Conservation (phyloP, 371 early-diverging fungal genomes). For the Lichtheimia ornata region DNA sequence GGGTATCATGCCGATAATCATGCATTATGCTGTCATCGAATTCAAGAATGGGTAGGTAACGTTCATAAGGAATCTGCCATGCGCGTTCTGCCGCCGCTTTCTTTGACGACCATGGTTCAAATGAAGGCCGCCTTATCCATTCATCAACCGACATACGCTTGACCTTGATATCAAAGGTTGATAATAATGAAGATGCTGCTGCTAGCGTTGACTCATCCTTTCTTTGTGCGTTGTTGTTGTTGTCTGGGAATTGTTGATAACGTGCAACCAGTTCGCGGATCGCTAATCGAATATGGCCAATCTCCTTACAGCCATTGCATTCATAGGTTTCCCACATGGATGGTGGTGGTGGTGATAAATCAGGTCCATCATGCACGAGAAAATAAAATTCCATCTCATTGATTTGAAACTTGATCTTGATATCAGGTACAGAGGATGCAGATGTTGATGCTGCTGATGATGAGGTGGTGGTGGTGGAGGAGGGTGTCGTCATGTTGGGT, state of each 20-base stretch:
- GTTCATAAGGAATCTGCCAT: constrained; percentile 21
- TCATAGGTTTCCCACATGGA: constrained; percentile 29
- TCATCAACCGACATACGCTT: constrained; percentile 28
- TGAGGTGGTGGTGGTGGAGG: neutral
- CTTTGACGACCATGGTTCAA: neutral
- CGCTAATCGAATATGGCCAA: constrained; percentile 48
- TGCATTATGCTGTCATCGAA: constrained; percentile 31
- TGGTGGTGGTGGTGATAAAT: constrained; percentile 7
- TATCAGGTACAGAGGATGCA: constrained; percentile 11
- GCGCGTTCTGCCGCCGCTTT: neutral
- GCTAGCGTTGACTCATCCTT: constrained; percentile 3
- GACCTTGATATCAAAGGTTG: constrained; percentile 23
- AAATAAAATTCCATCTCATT: constrained; percentile 42
- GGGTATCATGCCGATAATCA: constrained; percentile 22
- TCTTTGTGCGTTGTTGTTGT: no score
- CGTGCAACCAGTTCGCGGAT: constrained; percentile 38
- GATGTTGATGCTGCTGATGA: neutral
- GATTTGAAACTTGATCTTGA: constrained; percentile 52
- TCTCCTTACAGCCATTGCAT: constrained; percentile 13
- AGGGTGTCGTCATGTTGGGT: no score
- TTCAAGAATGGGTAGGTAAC: constrained; percentile 37
- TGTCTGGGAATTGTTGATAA: constrained; percentile 32
- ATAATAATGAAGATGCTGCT: constrained; percentile 6
- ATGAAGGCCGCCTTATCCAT: constrained; percentile 23
- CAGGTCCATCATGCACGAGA: constrained; percentile 39